Evolutionary conservation across 768 basidiomycete genomes (phyloP).

Genomic region (Rubroboletus satanas): DNA sequence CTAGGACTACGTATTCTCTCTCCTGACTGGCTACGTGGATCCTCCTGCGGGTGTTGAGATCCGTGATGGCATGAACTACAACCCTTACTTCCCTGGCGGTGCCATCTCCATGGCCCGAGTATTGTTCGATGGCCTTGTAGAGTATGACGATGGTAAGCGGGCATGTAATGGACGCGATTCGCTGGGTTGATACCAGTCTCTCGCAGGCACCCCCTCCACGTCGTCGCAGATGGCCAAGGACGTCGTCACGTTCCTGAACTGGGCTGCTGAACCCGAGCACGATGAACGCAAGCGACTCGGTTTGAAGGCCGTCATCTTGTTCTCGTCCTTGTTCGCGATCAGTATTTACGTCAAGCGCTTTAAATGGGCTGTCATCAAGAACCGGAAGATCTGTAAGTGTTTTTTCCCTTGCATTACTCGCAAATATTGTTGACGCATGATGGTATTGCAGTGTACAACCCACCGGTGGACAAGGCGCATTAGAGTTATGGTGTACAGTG

Average conservation of each 20-base stretch:
- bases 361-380: slow-evolving; percentile 92
- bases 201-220: slow-evolving; percentile 86
- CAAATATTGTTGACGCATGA: slow-evolving; percentile 3
- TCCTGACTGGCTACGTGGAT: slow-evolving; percentile 95
- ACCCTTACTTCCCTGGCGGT: slow-evolving; percentile 98
- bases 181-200: slow-evolving; percentile 7
- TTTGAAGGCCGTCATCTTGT: slow-evolving; percentile 91
- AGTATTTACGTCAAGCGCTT: slow-evolving; percentile 91
- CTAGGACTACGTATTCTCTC: slow-evolving; percentile 95
- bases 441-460: slow-evolving; percentile 35
- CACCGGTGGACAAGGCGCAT: slow-evolving; percentile 34
- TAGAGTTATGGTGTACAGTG: slow-evolving; percentile 21
- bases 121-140: slow-evolving; percentile 92
- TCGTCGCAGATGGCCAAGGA: slow-evolving; percentile 99
- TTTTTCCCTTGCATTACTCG: background rate
- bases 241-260: slow-evolving; percentile 90
- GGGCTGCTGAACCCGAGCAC: slow-evolving; percentile 97
- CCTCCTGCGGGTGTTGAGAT: slow-evolving; percentile 93
- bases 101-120: slow-evolving; percentile 98
- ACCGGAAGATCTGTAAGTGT: slow-evolving; percentile 81
- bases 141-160: slow-evolving; percentile 85
- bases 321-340: slow-evolving; percentile 77
- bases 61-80: slow-evolving; percentile 98
- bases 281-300: slow-evolving; percentile 98
- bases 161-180: background rate